phyloP scores from a whole-genome alignment of 805 yeast genomes.

The Kodamaea restingae region DNA sequence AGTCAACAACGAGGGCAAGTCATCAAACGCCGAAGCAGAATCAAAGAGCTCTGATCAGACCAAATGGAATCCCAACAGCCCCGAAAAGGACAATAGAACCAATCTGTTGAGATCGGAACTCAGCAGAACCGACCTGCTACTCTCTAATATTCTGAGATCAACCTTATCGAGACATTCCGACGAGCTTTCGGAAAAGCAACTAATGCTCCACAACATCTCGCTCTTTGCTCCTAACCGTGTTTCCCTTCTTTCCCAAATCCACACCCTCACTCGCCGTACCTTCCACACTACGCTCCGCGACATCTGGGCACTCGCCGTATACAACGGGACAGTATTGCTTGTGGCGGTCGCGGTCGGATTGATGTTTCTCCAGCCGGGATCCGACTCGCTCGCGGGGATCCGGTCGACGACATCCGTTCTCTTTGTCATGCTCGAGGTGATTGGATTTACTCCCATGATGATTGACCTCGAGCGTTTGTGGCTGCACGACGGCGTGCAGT shows the following conservation, averaged over 20 bases:
- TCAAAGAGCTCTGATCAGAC: not conserved
- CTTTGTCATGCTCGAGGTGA: constrained; percentile 35
- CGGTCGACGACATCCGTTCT: constrained; percentile 46
- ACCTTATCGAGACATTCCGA: no score
- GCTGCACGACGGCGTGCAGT: constrained; percentile 33
- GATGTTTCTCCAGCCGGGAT: constrained; percentile 66
- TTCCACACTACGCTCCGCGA: constrained; percentile 34
- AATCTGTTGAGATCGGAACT: no score
- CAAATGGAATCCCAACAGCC: not conserved
- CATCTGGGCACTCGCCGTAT: constrained; percentile 26
- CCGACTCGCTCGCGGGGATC: constrained; percentile 58
- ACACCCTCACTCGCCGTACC: constrained; percentile 33
- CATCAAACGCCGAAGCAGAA: no score
- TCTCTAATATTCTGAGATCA: no score
- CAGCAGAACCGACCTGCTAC: no score
- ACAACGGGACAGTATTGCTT: constrained; percentile 39
- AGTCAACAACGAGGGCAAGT: no score
- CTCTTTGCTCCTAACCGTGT: constrained; percentile 1
- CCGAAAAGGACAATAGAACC: no score
- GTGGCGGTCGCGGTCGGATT: constrained; percentile 69
- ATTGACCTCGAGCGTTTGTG: constrained; percentile 39
- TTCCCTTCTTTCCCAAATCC: constrained; percentile 19
- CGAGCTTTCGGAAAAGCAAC: no score
- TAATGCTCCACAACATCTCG: constrained; percentile 1
- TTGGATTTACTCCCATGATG: constrained; percentile 39